These are phyloP conservation scores for Nasturtium officinale DNA, from an alignment of 345 rosid genomes.

Conservation along the genomic window DNA sequence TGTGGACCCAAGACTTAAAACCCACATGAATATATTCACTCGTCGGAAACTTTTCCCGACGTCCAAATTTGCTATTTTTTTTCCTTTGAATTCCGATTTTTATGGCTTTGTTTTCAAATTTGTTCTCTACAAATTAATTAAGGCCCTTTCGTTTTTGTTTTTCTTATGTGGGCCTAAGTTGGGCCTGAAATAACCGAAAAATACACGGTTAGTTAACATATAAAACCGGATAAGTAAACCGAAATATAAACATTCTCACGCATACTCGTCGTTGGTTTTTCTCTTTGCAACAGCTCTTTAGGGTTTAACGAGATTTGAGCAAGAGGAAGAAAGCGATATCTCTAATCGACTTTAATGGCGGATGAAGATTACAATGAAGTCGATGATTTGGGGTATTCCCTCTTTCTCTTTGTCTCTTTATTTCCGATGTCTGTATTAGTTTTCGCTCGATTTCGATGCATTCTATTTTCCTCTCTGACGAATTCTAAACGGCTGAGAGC, in stretches of 20 bases:
- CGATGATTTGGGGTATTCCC: constrained; percentile 63
- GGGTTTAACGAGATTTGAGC: constrained; percentile 21
- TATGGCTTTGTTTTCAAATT: neutral
- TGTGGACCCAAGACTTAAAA: neutral
- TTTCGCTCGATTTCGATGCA: neutral
- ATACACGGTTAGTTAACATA: neutral
- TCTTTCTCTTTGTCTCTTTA: neutral
- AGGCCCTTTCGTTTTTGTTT: neutral
- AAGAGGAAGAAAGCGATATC: constrained; percentile 5
- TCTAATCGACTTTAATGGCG: constrained; percentile 53
- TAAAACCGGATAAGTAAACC: neutral
- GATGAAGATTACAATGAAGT: constrained; percentile 76
- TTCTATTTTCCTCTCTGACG: neutral
- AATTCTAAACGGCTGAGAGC: neutral
- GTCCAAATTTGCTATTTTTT: neutral
- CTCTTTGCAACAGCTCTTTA: neutral
- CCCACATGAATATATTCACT: neutral
- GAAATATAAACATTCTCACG: neutral
- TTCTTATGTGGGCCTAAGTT: neutral
- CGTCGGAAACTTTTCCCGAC: neutral
- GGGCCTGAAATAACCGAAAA: neutral
- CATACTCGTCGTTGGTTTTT: neutral
- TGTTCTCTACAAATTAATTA: neutral
- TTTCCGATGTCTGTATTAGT: neutral
- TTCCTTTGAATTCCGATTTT: neutral